Percentiles rank a stretch among this genome's conserved stretches.
Conservation (phyloP, 176 grass and related monocot species). For the Alloteropsis semialata region DNA sequence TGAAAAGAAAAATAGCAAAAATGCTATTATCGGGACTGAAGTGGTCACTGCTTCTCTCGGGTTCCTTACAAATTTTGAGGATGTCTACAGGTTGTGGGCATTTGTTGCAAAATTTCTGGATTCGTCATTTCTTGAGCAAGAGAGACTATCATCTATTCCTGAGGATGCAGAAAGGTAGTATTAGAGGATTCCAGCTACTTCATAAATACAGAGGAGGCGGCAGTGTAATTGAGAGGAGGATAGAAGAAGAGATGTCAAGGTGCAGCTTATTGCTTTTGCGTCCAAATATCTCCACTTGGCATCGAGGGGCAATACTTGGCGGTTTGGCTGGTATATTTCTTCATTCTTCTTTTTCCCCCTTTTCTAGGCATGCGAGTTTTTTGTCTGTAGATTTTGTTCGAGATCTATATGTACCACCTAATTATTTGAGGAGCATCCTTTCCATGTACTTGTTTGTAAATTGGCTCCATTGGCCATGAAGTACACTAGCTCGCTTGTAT, state of each 20-base stretch:
- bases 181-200: conserved; percentile 30
- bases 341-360: conserved; percentile 55
- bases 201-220: conserved; percentile 34
- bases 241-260: conserved; percentile 42
- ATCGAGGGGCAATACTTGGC: conserved; percentile 43
- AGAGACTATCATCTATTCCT: conserved; percentile 70
- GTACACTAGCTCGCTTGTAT: conserved; percentile 35
- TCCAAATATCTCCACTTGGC: conserved; percentile 36
- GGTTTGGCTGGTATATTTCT: conserved; percentile 61
- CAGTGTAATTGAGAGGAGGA: conserved; percentile 36
- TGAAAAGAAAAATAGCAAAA: conserved; percentile 67
- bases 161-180: conserved; percentile 64
- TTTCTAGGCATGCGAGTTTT: conserved; percentile 44
- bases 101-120: conserved; percentile 94
- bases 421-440: conserved; percentile 47
- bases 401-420: conserved; percentile 47
- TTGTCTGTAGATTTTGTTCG: conserved; percentile 65
- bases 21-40: conserved; percentile 59
- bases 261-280: conserved; percentile 38
- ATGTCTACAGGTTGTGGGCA: conserved; percentile 93
- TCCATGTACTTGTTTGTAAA: conserved; percentile 51
- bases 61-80: conserved; percentile 95
- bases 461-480: conserved; percentile 47
- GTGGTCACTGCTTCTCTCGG: conserved; percentile 94
- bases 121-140: conserved; percentile 65